Percentiles rank a stretch among this genome's conserved stretches.
These are phyloP conservation scores for Trichosanthes cucumerina DNA, from an alignment of 306 rosid species.

Conservation along the genomic window DNA sequence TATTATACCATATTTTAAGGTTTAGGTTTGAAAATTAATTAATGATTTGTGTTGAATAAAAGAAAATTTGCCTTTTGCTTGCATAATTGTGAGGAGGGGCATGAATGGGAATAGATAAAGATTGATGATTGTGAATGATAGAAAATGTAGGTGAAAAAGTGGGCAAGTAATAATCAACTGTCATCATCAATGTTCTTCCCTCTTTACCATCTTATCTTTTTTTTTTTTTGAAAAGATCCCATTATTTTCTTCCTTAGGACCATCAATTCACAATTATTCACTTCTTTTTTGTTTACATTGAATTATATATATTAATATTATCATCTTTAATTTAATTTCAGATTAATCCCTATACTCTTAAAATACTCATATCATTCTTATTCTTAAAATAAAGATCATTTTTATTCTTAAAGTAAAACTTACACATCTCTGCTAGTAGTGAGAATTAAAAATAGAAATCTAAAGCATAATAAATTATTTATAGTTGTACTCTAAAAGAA, in stretches of 20 bases:
- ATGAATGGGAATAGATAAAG: not conserved
- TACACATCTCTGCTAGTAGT: no score
- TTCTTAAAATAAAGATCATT: not conserved
- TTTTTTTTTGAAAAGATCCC: no score
- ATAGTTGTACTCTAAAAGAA: no score
- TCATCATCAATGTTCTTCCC: not conserved
- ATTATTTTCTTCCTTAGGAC: not conserved
- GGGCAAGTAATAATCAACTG: not conserved
- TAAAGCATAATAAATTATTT: no score
- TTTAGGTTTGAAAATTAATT: not conserved
- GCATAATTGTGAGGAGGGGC: not conserved
- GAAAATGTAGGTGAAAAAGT: conserved; percentile 8
- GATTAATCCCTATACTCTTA: not conserved
- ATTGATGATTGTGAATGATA: conserved; percentile 4
- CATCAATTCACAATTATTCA: not conserved
- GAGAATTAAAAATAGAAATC: no score
- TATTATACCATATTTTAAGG: not conserved
- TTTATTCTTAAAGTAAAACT: not conserved
- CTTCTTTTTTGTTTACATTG: not conserved
- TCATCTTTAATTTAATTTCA: not conserved
- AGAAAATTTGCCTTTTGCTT: not conserved
- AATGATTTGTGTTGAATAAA: not conserved
- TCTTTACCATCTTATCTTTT: not conserved
- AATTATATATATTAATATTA: not conserved
- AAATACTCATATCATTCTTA: not conserved